Evolutionary conservation across 1,139 yeast species (phyloP).

Genomic region (Yamadazyma dushanensis): DNA sequence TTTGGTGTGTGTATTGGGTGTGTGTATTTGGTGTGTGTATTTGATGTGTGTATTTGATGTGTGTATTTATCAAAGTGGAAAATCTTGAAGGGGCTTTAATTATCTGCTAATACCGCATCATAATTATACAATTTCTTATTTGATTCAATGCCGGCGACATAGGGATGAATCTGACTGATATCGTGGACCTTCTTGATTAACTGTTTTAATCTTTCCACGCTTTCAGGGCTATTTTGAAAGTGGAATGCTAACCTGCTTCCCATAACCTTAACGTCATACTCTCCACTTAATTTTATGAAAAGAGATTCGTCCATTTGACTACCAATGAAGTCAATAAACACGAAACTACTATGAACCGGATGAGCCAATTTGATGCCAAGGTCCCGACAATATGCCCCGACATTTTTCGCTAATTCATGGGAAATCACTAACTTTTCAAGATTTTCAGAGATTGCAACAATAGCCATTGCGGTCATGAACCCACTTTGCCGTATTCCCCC

Average conservation of each 20-base stretch:
- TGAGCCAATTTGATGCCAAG: conserved; percentile 33
- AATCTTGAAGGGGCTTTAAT: too few relatives aligned
- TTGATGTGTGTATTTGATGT: too few relatives aligned
- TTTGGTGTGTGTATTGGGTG: too few relatives aligned
- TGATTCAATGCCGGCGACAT: conserved; percentile 12
- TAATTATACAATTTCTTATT: conserved; percentile 17
- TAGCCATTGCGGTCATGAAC: conserved; percentile 70
- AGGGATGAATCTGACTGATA: conserved; percentile 30
- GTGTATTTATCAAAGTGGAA: not conserved
- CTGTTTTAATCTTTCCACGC: conserved; percentile 29
- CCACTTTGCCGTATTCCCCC: conserved; percentile 96
- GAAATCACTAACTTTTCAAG: conserved; percentile 44
- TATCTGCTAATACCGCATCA: conserved; percentile 6
- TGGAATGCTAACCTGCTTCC: conserved; percentile 40
- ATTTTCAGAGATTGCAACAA: conserved; percentile 41
- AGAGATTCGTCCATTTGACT: conserved; percentile 32
- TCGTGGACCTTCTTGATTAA: conserved; percentile 31
- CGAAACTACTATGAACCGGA: conserved; percentile 46
- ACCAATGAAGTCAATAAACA: conserved; percentile 37
- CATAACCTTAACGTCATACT: conserved; percentile 29
- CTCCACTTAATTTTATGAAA: conserved; percentile 25
- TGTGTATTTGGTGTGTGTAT: too few relatives aligned
- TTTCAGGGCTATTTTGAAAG: conserved; percentile 36
- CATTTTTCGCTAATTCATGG: conserved; percentile 53
- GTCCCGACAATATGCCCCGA: conserved; percentile 43